A percentile compares a stretch with the other conserved stretches of the same genome.
phyloP scores from a whole-genome alignment of 306 rosid genomes.

The Quercus robur region DNA sequence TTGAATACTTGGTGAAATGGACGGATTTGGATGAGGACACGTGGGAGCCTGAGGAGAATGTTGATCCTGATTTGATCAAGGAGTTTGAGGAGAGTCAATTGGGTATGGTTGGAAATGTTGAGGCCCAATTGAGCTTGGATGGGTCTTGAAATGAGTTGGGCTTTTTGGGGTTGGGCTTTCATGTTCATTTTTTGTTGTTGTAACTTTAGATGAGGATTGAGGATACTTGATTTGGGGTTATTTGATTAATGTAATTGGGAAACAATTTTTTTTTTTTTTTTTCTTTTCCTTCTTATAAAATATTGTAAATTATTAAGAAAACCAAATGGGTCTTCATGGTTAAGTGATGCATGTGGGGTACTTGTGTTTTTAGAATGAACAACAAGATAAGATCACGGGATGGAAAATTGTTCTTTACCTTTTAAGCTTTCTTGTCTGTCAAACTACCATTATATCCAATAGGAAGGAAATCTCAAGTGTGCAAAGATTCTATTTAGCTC shows the following conservation, averaged over 20 bases:
- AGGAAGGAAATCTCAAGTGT: no score
- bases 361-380: background rate
- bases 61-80: slow-evolving; percentile 55
- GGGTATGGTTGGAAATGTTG: slow-evolving; percentile 1
- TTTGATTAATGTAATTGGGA: no score
- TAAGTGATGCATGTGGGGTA: background rate
- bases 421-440: no score
- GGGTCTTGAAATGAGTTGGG: slow-evolving; percentile 4
- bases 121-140: slow-evolving; percentile 23
- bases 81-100: slow-evolving; percentile 32
- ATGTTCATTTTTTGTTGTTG: background rate
- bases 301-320: background rate
- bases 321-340: background rate
- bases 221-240: no score
- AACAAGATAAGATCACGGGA: no score
- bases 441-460: no score
- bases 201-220: background rate
- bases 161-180: background rate
- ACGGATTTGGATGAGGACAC: slow-evolving; percentile 74
- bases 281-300: no score
- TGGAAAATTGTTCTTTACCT: no score
- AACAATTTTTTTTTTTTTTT: no score
- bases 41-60: slow-evolving; percentile 88
- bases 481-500: no score
- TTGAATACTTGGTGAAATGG: slow-evolving; percentile 79